A percentile compares a stretch with the other conserved stretches of the same genome.
phyloP scores from a whole-genome alignment of 2,329 filamentous ascomycete genomes.

The Diaporthe ampelina region DNA sequence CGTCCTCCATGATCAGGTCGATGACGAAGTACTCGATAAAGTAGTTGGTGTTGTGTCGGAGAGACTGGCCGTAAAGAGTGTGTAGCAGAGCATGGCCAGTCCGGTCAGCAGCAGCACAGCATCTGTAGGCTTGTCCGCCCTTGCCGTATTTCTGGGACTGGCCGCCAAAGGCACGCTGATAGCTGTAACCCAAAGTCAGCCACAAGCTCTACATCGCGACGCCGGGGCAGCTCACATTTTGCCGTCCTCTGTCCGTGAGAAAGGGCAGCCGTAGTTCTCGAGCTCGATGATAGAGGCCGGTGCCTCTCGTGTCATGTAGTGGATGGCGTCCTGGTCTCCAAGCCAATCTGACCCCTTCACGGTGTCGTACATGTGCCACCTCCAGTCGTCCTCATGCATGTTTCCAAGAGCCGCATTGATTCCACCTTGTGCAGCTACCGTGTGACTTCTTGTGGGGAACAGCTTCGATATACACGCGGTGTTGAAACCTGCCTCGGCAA shows the following conservation, averaged over 20 bases:
- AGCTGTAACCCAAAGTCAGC: constrained; percentile 64
- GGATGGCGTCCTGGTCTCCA: constrained; percentile 96
- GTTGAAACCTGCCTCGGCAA: constrained; percentile 91
- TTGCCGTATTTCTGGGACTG: constrained; percentile 96
- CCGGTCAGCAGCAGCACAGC: constrained; percentile 95
- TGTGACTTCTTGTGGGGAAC: constrained; percentile 88
- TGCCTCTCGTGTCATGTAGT: constrained; percentile 98
- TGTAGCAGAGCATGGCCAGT: constrained; percentile 98
- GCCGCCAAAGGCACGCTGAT: constrained; percentile 98
- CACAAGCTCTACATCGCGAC: neutral
- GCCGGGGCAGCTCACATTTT: constrained; percentile 76
- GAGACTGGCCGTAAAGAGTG: constrained; percentile 97
- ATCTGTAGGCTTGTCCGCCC: constrained; percentile 97
- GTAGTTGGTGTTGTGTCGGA: constrained; percentile 99
- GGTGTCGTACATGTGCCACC: constrained; percentile 99
- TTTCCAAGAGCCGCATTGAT: constrained; percentile 93
- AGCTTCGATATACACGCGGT: constrained; percentile 90
- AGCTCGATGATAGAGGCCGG: constrained; percentile 93
- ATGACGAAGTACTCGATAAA: constrained; percentile 99
- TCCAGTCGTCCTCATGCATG: constrained; percentile 99
- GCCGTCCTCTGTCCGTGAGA: constrained; percentile 95
- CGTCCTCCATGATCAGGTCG: constrained; percentile 97
- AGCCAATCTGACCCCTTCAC: constrained; percentile 99
- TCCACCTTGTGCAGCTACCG: constrained; percentile 84
- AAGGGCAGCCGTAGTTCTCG: constrained; percentile 97